Evolutionary conservation across 768 basidiomycete genomes (phyloP).

Genomic region (Lactifluus pinguis): DNA sequence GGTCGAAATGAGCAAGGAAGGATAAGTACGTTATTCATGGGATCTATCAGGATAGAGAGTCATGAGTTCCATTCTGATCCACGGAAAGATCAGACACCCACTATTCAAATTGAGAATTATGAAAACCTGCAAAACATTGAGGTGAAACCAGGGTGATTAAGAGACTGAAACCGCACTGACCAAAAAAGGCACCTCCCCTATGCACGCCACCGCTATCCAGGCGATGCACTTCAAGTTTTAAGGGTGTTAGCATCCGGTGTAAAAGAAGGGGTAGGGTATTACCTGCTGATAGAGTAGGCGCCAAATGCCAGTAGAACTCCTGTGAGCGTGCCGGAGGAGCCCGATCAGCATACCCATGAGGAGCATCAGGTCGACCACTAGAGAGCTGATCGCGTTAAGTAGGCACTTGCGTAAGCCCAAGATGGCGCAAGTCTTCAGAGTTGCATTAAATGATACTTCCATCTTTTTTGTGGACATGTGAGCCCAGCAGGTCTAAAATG

Average conservation of each 20-base stretch:
- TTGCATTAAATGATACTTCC: background rate
- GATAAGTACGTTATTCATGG: background rate
- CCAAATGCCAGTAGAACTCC: background rate
- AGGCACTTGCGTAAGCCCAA: background rate
- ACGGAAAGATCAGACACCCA: background rate
- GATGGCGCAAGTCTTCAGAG: background rate
- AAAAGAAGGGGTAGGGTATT: background rate
- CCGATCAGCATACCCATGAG: background rate
- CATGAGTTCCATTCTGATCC: background rate
- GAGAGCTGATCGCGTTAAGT: background rate
- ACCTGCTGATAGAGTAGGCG: slow-evolving; percentile 1
- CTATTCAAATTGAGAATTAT: background rate
- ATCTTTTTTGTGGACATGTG: background rate
- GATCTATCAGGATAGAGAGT: background rate
- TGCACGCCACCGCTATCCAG: background rate
- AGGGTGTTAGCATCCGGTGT: background rate
- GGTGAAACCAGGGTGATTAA: background rate
- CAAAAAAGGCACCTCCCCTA: background rate
- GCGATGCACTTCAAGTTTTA: background rate
- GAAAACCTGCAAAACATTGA: background rate
- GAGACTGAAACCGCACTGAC: background rate
- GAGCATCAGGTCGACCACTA: background rate
- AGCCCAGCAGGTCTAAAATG: background rate
- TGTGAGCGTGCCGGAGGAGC: background rate
- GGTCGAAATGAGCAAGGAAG: background rate